A percentile compares a stretch with the other conserved stretches of the same genome.
Conservation (phyloP, 176 grass and related monocot species). For the Carex parvula region DNA sequence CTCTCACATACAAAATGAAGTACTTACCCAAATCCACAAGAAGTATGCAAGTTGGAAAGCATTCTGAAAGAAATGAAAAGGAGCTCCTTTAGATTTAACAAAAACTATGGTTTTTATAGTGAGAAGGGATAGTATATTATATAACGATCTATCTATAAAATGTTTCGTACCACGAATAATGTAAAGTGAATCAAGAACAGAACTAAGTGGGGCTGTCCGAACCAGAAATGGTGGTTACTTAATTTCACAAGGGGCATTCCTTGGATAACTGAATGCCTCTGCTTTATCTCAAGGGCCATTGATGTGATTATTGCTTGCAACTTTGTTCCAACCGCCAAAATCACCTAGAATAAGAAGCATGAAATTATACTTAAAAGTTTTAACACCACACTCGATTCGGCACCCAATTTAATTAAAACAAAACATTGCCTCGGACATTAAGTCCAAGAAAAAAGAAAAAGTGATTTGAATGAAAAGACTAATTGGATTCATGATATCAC, state of each 20-base stretch:
- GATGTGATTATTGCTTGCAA: slow-evolving; percentile 80
- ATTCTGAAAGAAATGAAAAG: slow-evolving; percentile 44
- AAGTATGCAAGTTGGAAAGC: slow-evolving; percentile 93
- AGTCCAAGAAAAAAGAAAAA: not conserved
- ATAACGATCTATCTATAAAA: not conserved
- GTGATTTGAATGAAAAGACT: not conserved
- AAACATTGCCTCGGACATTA: not conserved
- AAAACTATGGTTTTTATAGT: slow-evolving; percentile 1
- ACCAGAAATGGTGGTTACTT: slow-evolving; percentile 84
- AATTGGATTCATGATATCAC: not conserved
- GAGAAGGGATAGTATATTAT: not conserved
- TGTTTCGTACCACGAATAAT: slow-evolving; percentile 53
- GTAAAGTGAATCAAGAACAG: slow-evolving; percentile 83
- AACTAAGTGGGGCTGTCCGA: slow-evolving; percentile 61
- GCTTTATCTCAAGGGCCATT: slow-evolving; percentile 75
- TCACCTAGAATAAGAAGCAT: slow-evolving; percentile 41
- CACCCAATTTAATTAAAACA: not conserved
- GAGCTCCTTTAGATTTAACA: not conserved
- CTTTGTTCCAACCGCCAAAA: slow-evolving; percentile 66
- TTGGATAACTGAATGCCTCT: slow-evolving; percentile 53
- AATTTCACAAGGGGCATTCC: slow-evolving; percentile 69
- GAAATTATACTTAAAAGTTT: not conserved
- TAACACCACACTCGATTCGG: not conserved
- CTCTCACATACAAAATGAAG: slow-evolving; percentile 1
- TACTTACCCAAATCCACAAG: slow-evolving; percentile 64